Percentiles rank a stretch among this genome's conserved stretches.
Conservation (phyloP, 2,329 filamentous ascomycete genomes). For the Cucurbitaria berberidis region DNA sequence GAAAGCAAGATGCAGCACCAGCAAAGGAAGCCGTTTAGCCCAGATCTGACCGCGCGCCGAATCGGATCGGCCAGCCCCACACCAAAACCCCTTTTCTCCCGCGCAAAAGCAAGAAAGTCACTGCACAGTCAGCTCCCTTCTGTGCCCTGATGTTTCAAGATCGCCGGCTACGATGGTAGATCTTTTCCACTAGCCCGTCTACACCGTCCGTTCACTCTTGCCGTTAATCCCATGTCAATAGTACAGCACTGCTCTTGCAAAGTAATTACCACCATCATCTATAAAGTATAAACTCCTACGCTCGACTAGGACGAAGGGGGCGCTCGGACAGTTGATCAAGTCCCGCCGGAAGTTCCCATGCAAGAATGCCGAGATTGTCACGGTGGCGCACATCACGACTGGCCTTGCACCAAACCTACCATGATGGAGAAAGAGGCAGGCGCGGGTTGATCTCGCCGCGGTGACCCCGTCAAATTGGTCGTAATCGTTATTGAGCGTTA, state of each 20-base stretch:
- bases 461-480: constrained; percentile 22
- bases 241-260: constrained; percentile 1
- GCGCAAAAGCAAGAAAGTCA: constrained; percentile 24
- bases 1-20: constrained; percentile 41
- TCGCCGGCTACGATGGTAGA: background rate
- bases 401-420: constrained; percentile 23
- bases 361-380: constrained; percentile 21
- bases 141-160: constrained; percentile 23
- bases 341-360: constrained; percentile 6
- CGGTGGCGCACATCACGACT: constrained; percentile 29
- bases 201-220: background rate
- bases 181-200: background rate
- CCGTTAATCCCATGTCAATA: constrained; percentile 7
- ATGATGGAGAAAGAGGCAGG: constrained; percentile 18
- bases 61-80: constrained; percentile 44
- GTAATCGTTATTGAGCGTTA: constrained; percentile 22
- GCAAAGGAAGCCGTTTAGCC: constrained; percentile 37
- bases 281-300: too few species aligned
- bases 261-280: constrained; percentile 1
- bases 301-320: constrained; percentile 10
- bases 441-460: constrained; percentile 39
- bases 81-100: constrained; percentile 32
- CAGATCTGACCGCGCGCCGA: constrained; percentile 42
- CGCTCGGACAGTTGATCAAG: constrained; percentile 17
- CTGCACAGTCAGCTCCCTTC: constrained; percentile 13